A percentile compares a stretch with the other conserved stretches of the same genome.
These are phyloP conservation scores for Gomphus sp. DNA, from an alignment of 1,284 basidiomycete genomes.

Conservation along the genomic window DNA sequence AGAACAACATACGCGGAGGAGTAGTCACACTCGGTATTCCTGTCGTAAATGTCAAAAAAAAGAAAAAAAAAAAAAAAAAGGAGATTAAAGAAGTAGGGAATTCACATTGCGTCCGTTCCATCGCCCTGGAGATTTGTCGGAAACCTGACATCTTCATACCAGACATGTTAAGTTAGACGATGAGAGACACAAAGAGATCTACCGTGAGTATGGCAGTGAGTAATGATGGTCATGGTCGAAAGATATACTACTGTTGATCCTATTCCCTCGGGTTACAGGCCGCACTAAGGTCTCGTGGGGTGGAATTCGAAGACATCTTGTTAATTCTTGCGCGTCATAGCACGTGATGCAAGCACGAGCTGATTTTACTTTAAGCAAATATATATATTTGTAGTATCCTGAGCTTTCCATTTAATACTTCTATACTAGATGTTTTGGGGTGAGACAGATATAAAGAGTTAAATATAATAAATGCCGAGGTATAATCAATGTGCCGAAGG, in stretches of 20 bases:
- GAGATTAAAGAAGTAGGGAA: background rate
- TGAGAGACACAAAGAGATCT: background rate
- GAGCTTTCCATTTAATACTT: background rate
- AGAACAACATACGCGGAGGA: constrained; percentile 86
- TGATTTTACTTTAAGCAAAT: no score
- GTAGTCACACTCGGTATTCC: constrained; percentile 94
- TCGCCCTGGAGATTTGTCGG: constrained; percentile 79
- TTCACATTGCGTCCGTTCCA: constrained; percentile 80
- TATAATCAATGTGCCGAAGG: background rate
- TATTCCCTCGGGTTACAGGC: background rate
- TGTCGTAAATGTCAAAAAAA: constrained; percentile 19
- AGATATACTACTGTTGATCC: background rate
- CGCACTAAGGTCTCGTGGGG: background rate
- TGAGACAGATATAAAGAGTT: background rate
- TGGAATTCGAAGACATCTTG: background rate
- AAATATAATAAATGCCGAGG: background rate
- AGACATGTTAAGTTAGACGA: background rate
- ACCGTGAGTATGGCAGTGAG: constrained; percentile 15
- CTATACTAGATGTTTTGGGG: background rate
- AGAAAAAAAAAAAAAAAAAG: background rate
- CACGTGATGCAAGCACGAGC: background rate
- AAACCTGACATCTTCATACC: constrained; percentile 61
- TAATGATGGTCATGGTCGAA: constrained; percentile 12
- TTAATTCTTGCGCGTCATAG: background rate
- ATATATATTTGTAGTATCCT: no score